These are phyloP conservation scores for Leavenworthia alabamica DNA, from an alignment of 345 rosid genomes.

Conservation along the genomic window DNA sequence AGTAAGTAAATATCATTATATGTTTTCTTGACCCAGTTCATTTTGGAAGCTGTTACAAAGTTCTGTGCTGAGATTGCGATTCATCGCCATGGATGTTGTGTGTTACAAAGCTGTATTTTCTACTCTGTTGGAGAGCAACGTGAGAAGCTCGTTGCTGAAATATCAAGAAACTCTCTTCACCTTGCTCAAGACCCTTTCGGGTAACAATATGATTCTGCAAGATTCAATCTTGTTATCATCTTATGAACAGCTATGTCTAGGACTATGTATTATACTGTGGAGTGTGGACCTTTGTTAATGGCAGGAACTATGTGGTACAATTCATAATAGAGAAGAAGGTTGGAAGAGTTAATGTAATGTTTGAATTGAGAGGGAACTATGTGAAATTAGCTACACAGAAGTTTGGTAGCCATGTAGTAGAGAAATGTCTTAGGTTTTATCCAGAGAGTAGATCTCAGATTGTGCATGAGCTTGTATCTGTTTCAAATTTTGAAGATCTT, in stretches of 20 bases:
- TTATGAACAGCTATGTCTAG: neutral
- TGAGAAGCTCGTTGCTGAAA: constrained; percentile 43
- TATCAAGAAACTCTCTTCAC: constrained; percentile 41
- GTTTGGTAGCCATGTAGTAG: constrained; percentile 72
- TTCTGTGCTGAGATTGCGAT: constrained; percentile 53
- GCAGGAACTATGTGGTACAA: constrained; percentile 71
- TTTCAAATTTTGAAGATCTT: constrained; percentile 44
- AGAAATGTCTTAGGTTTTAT: constrained; percentile 47
- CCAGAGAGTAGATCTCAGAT: constrained; percentile 45
- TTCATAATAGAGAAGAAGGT: constrained; percentile 47
- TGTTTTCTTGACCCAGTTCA: constrained; percentile 32
- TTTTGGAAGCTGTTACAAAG: constrained; percentile 51
- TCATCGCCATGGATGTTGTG: constrained; percentile 64
- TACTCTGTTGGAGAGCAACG: constrained; percentile 42
- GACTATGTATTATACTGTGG: neutral
- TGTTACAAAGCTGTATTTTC: constrained; percentile 51
- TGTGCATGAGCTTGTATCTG: constrained; percentile 45
- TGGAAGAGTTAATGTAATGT: constrained; percentile 28
- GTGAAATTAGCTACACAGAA: constrained; percentile 54
- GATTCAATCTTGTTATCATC: neutral
- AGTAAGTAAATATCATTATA: neutral
- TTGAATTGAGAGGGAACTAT: constrained; percentile 43
- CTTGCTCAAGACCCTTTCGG: constrained; percentile 75
- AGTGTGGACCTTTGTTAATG: neutral
- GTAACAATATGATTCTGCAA: constrained; percentile 26